Evolutionary conservation across 2,329 filamentous ascomycete genomes (phyloP), one percentile per base, ranked within the genome.

Genomic region (Monilinia vaccinii-corymbosi): DNA sequence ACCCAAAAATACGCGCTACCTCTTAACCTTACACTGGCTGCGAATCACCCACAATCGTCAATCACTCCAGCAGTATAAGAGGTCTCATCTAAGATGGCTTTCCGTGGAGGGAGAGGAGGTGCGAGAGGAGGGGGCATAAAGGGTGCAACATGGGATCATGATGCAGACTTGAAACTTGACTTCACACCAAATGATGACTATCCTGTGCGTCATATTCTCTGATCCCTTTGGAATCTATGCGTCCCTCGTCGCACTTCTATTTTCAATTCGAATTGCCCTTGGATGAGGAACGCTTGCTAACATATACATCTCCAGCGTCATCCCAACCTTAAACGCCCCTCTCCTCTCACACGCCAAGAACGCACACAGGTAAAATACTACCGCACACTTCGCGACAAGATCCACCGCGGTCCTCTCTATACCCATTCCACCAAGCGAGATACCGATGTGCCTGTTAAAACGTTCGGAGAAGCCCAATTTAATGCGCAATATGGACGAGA

Each of bases 361-460:
- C 73, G 73, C 59, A 68, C 68, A 5, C 74, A 78, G 62, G 74
- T 83, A 53, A 73, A 78, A 56, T 70, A 76, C 61, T 81, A 80
- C 67, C 77, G 80, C 9, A 71, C 71, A 1, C 71, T 85, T 5
- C 80, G 81, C 64, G 78, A 80, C 50, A 75, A 75, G 48, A 78
- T 82, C 60, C 81, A 83, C 66, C 79, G 84, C 50, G 83, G 83
- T 0, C 81, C 83, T 0, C 79, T 83, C 63, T 86, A 83, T 71
- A 72, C 70, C 4, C 65, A 69, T 58, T 63, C 70, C 1, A 67
- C 69, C 1, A 68, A 68, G 48, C 65, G 67, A 38, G 65, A 70
- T 56, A 51, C 61, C 2, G 78, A 75, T 61, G 74, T 62, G 61
- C 73, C 49, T 62, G 72, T 49, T 61, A 74, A 60, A 72, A 76